phyloP scores from a whole-genome alignment of 148 eudicot species.

The Fagopyrum esculentum region DNA sequence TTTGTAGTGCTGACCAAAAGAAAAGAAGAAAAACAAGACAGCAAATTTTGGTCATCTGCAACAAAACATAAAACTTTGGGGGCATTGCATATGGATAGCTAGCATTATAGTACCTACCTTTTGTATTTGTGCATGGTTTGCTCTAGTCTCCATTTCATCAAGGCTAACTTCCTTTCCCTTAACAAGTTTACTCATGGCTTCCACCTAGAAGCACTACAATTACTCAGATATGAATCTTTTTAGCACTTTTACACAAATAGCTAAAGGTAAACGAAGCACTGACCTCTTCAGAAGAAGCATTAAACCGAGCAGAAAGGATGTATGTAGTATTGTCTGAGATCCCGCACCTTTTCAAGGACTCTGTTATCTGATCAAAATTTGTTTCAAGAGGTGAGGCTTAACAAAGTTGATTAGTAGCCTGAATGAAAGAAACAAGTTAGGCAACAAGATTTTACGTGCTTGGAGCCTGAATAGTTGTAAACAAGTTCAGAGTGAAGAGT shows the following conservation, averaged over 20 bases:
- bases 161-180: conserved; percentile 69
- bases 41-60: background rate
- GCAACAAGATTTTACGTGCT: conserved; percentile 46
- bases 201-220: conserved; percentile 21
- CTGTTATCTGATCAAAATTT: conserved; percentile 53
- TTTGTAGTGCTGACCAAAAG: conserved; percentile 63
- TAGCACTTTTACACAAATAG: background rate
- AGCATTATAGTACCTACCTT: conserved; percentile 39
- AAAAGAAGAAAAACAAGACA: background rate
- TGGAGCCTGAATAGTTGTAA: conserved; percentile 88
- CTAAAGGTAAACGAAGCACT: conserved; percentile 15
- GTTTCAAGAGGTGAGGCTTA: background rate
- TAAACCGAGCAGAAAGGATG: conserved; percentile 75
- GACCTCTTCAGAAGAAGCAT: conserved; percentile 73
- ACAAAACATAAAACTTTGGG: background rate
- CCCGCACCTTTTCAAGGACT: conserved; percentile 89
- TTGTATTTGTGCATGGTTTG: conserved; percentile 61
- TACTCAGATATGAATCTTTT: background rate
- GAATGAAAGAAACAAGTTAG: background rate
- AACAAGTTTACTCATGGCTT: conserved; percentile 36
- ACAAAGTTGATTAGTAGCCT: background rate
- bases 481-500: conserved; percentile 92
- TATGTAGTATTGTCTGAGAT: conserved; percentile 70
- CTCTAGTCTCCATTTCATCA: conserved; percentile 60
- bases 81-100: background rate